Evolutionary conservation across 352 stramenopile genomes (phyloP), one percentile per base, ranked within the genome.

Genomic region (Globisporangium parvum): DNA sequence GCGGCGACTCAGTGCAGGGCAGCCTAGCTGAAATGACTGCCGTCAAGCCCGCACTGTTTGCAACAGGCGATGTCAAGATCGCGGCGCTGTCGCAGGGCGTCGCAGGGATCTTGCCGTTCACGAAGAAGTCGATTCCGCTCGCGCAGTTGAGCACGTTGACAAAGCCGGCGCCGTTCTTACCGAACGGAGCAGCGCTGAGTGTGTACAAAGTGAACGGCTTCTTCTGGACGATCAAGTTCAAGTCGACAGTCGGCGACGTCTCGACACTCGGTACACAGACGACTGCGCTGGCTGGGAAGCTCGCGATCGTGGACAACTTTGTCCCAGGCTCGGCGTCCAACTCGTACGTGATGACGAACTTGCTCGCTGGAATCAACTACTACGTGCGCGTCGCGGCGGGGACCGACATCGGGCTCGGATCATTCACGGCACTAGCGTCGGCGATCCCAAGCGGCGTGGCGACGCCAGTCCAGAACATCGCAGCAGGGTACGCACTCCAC

Each of bases 191-290:
- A 9, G 47, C 64, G 11, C 50, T 89, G 1, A 70, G 65, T 9
- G 69, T 93, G 11, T 93, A 71, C 61, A 91, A 89, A 62, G 80
- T 82, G 3, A 91, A 91, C 28, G 83, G 83, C 0, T 87, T 91
- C 15, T 45, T 87, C 6, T 93, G 83, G 83, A 88, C 75, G 0
- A 75, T 93, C 51, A 87, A 86, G 50, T 93, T 93, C 40, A 85
- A 84, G 41, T 88, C 79, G 1, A 88, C 73, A 2, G 75, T 93
- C 26, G 83, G 83, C 6, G 81, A 93, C 47, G 62, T 90, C 0
- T 60, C 78, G 6, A 62, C 58, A 18, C 65, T 93, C 2, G 67
- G 63, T 1, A 62, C 58, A 6, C 60, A 80, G 24, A 72, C 53
- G 1, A 44, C 42, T 0, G 18, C 46, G 0, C 28, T 83, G 9